Conservation (phyloP, 2,329 filamentous ascomycete genomes). For the Alternaria sp. region DNA sequence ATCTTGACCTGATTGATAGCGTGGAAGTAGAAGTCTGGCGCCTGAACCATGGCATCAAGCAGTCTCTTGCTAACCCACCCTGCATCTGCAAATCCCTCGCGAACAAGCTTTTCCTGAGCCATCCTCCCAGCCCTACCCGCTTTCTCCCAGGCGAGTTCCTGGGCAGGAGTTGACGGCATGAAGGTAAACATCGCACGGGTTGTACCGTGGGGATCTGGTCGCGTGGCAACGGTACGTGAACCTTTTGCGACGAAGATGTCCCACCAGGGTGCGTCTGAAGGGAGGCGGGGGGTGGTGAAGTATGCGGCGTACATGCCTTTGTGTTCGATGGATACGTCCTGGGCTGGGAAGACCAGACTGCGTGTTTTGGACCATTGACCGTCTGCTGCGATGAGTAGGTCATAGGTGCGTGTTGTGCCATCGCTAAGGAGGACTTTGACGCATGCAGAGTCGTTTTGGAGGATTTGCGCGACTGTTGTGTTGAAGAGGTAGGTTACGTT, state of each 20-base stretch:
- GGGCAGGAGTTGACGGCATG: not conserved
- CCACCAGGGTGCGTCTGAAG: not conserved
- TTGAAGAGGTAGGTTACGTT: not conserved
- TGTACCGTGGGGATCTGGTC: not conserved
- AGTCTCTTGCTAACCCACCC: not conserved
- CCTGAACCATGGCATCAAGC: not conserved
- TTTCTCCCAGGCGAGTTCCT: not conserved
- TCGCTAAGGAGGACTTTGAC: conserved; percentile 34
- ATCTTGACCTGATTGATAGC: not conserved
- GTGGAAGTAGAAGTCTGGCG: not conserved
- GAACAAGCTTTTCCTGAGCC: not conserved
- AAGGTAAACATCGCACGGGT: not conserved
- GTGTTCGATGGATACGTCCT: conserved; percentile 50
- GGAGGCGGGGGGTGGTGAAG: not conserved
- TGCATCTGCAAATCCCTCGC: not conserved
- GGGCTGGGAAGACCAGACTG: conserved; percentile 30
- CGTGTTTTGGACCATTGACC: conserved; percentile 59
- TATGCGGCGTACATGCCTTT: conserved; percentile 28
- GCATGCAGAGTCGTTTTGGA: not conserved
- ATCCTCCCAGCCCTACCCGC: not conserved
- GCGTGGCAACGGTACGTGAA: not conserved
- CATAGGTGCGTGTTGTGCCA: conserved; percentile 53
- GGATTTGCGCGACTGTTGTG: not conserved
- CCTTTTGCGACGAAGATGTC: not conserved
- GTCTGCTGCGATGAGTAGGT: conserved; percentile 64